These are phyloP conservation scores for Teunomyces gatunensis DNA, from an alignment of 805 yeast species.

Conservation along the genomic window DNA sequence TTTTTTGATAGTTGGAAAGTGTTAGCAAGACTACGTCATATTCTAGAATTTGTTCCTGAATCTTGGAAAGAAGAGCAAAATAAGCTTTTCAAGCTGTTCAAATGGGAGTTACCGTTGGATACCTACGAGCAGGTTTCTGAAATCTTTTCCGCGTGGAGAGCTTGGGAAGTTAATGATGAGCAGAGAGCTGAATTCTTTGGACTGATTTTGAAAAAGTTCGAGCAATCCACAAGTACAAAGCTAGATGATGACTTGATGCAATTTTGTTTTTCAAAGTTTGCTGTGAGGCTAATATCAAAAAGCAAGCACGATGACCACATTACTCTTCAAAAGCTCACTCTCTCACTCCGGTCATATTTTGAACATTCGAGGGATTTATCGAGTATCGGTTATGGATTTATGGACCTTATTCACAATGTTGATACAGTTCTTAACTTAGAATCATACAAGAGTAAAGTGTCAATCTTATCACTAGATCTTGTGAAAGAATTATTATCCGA, in stretches of 20 bases:
- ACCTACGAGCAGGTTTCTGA: conserved; percentile 56
- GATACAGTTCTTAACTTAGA: conserved; percentile 13
- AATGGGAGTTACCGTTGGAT: conserved; percentile 46
- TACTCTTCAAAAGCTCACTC: conserved; percentile 10
- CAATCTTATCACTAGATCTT: conserved; percentile 13
- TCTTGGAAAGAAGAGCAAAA: conserved; percentile 45
- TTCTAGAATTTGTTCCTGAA: conserved; percentile 55
- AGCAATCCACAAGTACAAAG: neutral
- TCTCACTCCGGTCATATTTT: neutral
- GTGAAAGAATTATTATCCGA: conserved; percentile 3
- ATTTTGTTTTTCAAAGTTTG: conserved; percentile 5
- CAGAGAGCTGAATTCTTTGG: conserved; percentile 55
- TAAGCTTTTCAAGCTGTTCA: conserved; percentile 21
- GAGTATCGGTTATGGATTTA: conserved; percentile 8
- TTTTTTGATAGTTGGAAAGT: conserved; percentile 86
- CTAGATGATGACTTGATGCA: neutral
- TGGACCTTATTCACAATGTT: conserved; percentile 5
- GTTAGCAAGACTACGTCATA: conserved; percentile 73
- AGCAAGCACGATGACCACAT: conserved; percentile 14
- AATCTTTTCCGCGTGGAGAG: conserved; percentile 77
- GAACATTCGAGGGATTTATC: conserved; percentile 7
- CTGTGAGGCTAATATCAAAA: conserved; percentile 2
- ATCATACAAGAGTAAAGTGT: conserved; percentile 19
- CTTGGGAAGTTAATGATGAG: conserved; percentile 80
- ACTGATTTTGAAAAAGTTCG: conserved; percentile 36